phyloP scores from a whole-genome alignment of 805 yeast species.

The Candida anglica region DNA sequence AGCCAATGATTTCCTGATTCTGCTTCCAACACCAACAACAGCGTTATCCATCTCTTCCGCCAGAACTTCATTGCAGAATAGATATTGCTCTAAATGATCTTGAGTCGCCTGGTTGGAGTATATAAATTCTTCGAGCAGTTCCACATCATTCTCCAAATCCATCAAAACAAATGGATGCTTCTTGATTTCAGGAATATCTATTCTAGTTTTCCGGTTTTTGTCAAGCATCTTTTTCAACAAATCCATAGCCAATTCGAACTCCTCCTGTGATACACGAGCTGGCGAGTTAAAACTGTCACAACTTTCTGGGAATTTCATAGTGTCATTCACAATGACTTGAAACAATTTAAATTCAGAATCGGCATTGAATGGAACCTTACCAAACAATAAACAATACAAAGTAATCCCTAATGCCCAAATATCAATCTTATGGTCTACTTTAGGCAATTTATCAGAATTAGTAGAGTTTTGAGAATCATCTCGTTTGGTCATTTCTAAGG shows the following conservation, averaged over 20 bases:
- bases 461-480: constrained; percentile 19
- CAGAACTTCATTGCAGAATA: constrained; percentile 18
- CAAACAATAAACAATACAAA: constrained; percentile 80
- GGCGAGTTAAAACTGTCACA: constrained; percentile 34
- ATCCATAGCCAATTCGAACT: constrained; percentile 49
- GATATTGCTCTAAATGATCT: constrained; percentile 4
- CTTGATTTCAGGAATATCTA: constrained; percentile 69
- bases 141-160: constrained; percentile 36
- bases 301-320: constrained; percentile 52
- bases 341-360: constrained; percentile 83
- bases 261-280: constrained; percentile 36
- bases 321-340: constrained; percentile 68
- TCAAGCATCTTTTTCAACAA: constrained; percentile 57
- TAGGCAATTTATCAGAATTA: constrained; percentile 28
- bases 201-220: constrained; percentile 67
- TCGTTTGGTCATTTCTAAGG: too few relatives aligned
- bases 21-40: constrained; percentile 74
- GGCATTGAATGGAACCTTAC: constrained; percentile 84
- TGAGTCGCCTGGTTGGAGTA: constrained; percentile 20
- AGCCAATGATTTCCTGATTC: constrained; percentile 50
- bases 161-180: constrained; percentile 61
- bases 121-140: constrained; percentile 30
- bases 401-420: constrained; percentile 98
- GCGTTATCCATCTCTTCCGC: constrained; percentile 68
- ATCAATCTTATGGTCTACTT: constrained; percentile 79